Evolutionary conservation across 257 asterid genomes (phyloP), one percentile per base, ranked within the genome.

Genomic region (Lithospermum erythrorhizon): DNA sequence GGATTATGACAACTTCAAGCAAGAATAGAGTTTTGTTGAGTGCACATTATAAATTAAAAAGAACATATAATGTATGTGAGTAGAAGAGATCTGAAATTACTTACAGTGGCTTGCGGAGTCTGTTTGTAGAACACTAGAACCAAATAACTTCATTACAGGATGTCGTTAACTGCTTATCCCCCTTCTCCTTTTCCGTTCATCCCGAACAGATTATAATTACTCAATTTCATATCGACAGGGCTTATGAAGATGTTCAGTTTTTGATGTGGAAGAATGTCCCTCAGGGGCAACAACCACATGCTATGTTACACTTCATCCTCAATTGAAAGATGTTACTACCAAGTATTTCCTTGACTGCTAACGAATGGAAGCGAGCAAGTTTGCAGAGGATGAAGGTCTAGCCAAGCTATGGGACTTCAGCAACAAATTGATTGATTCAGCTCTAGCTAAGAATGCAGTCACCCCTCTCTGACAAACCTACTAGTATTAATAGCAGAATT

Each of bases 261-360:
- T 45, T 83, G 37, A 64, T 91, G n/a, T 88, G 98, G 98, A 88
- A 91, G 81, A 86, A 76, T 64, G 83, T 86, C 19, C 89, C 93
- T 18, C 95, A 82, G 91, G 96, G 93, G 93, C 94, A 16, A 83
- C 94, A 21, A 87, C 96, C 24, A 85, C 94, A 23, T 81, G 96
- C 75, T 87, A 78, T 57, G 86, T 78, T 10, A 93, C 96, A 0
- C 85, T 87, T 20, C 84, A 85, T 62, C 89, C 87, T 13, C 56
- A 67, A 18, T 0, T 81, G 76, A 70, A 75, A 69, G 87, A 85
- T 2, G 77, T 81, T 1, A 65, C 84, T 0, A 93, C 88, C 30
- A 80, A 81, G 68, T 85, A 83, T 74, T 88, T 76, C 58, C 53
- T 53, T 0, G 93, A 85, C 65, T 78, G 90, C n/a, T 79, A 88